Evolutionary conservation across 2,329 filamentous ascomycete species (phyloP), one percentile per base, ranked within the genome.

Genomic region (Talaromyces piceae): DNA sequence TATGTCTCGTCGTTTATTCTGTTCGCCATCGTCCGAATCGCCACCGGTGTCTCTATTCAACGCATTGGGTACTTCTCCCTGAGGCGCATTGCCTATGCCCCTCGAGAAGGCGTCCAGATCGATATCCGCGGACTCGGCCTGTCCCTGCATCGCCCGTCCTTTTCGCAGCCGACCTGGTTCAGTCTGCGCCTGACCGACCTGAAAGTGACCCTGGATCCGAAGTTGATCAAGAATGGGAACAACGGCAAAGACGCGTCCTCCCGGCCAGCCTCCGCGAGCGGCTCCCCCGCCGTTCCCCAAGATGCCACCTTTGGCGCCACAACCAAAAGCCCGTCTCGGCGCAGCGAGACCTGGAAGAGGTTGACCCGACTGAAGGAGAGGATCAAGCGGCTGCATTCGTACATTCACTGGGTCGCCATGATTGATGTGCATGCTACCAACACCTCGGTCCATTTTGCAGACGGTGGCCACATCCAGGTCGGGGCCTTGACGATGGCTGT

Each of bases 131-230:
- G 91, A 47, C 77, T 98, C 48, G 90, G 93, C 41, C 77, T 98
- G 61, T 86, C 88, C 52, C 71, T 97, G 56, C 93, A 98, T 71
- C 84, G 91, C 4, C 93, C 93, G 11, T 97, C 93, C 5, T 97
- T 98, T 70, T 89, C 91, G 44, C 90, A 97, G 67, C 93, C 93
- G 41, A 97, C 94, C 56, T 97, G 91, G 90, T 75, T 95, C 61
- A 97, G 91, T 67, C 77, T 98, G 47, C 87, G 93, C 7, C 72
- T 98, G 54, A 88, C 83, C 61, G 93, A 96, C 65, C 75, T 96
- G 46, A 87, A 84, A 46, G 78, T 98, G 47, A 94, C 88, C 0
- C 68, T 97, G 41, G 88, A 98, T 64, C 74, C 90, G 43, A 79
- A 80, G 54, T 79, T 82, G 45, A 69, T 93, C 39, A 59, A 58